Conservation (phyloP, 805 yeast genomes). For the Saccharomycopsis sp. region DNA sequence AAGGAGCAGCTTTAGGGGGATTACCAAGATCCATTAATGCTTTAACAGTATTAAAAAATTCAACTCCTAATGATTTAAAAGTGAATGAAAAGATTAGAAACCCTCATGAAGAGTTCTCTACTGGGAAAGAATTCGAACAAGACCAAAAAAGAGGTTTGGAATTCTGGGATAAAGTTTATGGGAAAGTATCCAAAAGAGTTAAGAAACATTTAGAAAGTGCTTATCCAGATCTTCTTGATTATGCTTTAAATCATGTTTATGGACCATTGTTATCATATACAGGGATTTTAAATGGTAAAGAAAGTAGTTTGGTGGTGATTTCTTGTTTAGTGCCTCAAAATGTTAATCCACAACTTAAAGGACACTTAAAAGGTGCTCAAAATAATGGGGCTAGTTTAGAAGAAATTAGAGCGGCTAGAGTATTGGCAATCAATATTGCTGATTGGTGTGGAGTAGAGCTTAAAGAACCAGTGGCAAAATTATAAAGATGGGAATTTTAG, state of each 20-base stretch:
- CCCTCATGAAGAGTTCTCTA: too few relatives aligned
- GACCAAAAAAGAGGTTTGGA: slow-evolving; percentile 39
- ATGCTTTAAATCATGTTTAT: slow-evolving; percentile 62
- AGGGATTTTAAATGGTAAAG: slow-evolving; percentile 49
- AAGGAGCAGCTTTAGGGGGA: slow-evolving; percentile 72
- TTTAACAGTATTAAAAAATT: slow-evolving; percentile 48
- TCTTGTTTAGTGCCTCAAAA: slow-evolving; percentile 84
- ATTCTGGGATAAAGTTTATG: slow-evolving; percentile 69
- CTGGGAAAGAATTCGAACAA: slow-evolving; percentile 15
- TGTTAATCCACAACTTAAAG: slow-evolving; percentile 86
- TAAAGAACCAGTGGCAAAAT: slow-evolving; percentile 43
- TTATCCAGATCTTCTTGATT: slow-evolving; percentile 80
- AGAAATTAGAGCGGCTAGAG: slow-evolving; percentile 50
- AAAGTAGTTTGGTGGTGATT: slow-evolving; percentile 68
- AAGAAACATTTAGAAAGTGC: slow-evolving; percentile 56
- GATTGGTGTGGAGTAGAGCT: slow-evolving; percentile 68
- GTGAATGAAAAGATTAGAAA: slow-evolving; percentile 24
- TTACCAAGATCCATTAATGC: slow-evolving; percentile 81
- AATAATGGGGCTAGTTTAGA: slow-evolving; percentile 65
- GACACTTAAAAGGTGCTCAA: slow-evolving; percentile 79
- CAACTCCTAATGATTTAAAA: slow-evolving; percentile 47
- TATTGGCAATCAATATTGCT: slow-evolving; percentile 52
- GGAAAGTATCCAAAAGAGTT: slow-evolving; percentile 62
- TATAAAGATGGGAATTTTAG: slow-evolving; percentile 26
- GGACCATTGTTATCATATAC: slow-evolving; percentile 66